These are phyloP conservation scores for Fusarium decemcellulare DNA, from an alignment of 2,329 filamentous ascomycete genomes.

Conservation along the genomic window DNA sequence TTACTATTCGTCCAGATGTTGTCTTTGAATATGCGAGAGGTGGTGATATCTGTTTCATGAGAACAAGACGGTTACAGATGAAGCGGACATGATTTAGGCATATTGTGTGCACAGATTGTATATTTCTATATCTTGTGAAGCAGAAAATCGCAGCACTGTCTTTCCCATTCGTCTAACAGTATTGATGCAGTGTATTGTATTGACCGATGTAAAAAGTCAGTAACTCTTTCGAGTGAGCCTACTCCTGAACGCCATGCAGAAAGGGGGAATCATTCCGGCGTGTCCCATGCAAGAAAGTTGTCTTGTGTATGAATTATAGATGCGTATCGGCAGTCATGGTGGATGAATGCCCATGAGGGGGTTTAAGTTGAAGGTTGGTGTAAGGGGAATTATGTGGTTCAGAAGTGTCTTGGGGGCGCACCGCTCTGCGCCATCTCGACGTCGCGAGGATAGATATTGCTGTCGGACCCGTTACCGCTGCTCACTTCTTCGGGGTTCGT, in stretches of 20 bases:
- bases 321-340: not conserved
- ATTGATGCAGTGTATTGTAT: not conserved
- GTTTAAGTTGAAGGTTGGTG: not conserved
- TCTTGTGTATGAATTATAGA: not conserved
- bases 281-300: conserved; percentile 23
- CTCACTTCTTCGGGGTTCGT: conserved; percentile 17
- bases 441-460: conserved; percentile 18
- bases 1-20: not conserved
- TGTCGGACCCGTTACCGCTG: conserved; percentile 29
- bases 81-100: not conserved
- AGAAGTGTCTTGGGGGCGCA: conserved; percentile 30
- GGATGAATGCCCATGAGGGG: not conserved
- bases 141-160: not conserved
- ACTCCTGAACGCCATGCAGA: conserved; percentile 36
- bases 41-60: not conserved
- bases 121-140: not conserved
- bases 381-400: not conserved
- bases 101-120: not conserved
- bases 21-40: not conserved
- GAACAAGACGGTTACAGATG: not conserved
- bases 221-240: not conserved
- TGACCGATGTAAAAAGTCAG: not conserved
- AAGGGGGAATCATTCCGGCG: conserved; percentile 35
- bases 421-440: conserved; percentile 38
- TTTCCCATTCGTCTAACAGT: not conserved